Conservation (phyloP, 495 filamentous ascomycete species). For the Penicillium malachiteum region DNA sequence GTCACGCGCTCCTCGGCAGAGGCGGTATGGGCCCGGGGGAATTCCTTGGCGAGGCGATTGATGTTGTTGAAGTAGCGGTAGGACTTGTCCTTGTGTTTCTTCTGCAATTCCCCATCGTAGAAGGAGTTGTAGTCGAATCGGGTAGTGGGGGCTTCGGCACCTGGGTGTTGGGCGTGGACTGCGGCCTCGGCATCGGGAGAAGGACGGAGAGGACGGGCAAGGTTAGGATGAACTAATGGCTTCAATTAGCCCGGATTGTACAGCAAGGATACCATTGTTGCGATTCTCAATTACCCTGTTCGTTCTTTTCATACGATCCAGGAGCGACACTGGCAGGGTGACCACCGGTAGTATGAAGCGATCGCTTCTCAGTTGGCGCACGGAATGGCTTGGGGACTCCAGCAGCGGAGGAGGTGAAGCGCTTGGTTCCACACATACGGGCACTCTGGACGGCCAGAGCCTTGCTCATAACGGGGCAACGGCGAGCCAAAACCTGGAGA, state of each 20-base stretch:
- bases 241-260: conserved; percentile 9
- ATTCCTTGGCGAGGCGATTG: conserved; percentile 95
- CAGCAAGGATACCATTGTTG: not conserved
- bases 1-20: conserved; percentile 84
- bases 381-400: conserved; percentile 36
- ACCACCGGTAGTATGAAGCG: conserved; percentile 73
- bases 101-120: conserved; percentile 84
- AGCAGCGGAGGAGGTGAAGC: conserved; percentile 43
- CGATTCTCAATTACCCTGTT: conserved; percentile 51
- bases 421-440: conserved; percentile 48
- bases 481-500: conserved; percentile 87
- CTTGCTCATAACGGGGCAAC: conserved; percentile 98
- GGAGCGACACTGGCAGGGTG: conserved; percentile 73
- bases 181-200: conserved; percentile 24
- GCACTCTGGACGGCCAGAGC: conserved; percentile 87
- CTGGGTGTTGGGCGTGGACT: conserved; percentile 29
- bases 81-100: conserved; percentile 99
- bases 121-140: conserved; percentile 91
- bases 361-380: conserved; percentile 55
- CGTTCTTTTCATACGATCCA: conserved; percentile 56
- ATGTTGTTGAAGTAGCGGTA: conserved; percentile 99
- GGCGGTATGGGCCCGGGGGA: conserved; percentile 90
- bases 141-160: conserved; percentile 42
- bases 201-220: conserved; percentile 17
- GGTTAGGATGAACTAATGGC: conserved; percentile 26